phyloP scores from a whole-genome alignment of 208 protist genomes.

The Porcisia hertigi region DNA sequence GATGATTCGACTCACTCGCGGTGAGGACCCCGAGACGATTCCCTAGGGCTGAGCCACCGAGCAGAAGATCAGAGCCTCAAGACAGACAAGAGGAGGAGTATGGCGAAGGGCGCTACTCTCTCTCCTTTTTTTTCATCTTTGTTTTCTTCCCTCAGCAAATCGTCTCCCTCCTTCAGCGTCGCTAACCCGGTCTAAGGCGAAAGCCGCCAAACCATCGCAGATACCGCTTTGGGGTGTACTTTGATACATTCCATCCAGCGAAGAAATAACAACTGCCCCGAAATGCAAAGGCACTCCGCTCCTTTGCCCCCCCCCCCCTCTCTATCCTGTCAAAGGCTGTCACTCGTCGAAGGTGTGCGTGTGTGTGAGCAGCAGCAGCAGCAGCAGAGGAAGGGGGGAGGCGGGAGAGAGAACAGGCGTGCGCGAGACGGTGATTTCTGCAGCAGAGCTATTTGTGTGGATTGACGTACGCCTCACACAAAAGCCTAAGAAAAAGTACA shows the following conservation, averaged over 20 bases:
- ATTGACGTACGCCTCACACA: background rate
- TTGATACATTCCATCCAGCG: background rate
- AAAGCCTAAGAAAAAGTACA: background rate
- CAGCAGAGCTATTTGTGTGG: background rate
- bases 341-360: background rate
- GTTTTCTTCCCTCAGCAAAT: background rate
- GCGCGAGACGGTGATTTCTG: background rate
- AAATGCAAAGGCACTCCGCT: background rate
- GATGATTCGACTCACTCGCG: constrained; percentile 80
- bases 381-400: background rate
- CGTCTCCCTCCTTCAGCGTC: no score
- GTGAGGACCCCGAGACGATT: constrained; percentile 84
- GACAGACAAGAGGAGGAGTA: no score
- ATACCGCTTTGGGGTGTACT: background rate
- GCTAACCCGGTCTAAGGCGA: background rate
- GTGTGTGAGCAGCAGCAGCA: background rate
- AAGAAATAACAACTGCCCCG: background rate
- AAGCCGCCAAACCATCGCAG: background rate
- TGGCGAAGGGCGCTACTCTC: background rate
- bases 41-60: constrained; percentile 38
- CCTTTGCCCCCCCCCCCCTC: background rate
- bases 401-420: background rate
- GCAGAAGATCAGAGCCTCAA: background rate
- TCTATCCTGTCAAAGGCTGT: background rate
- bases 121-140: background rate